phyloP scores from a whole-genome alignment of 2,329 filamentous ascomycete genomes.

The Aureobasidium namibiae region DNA sequence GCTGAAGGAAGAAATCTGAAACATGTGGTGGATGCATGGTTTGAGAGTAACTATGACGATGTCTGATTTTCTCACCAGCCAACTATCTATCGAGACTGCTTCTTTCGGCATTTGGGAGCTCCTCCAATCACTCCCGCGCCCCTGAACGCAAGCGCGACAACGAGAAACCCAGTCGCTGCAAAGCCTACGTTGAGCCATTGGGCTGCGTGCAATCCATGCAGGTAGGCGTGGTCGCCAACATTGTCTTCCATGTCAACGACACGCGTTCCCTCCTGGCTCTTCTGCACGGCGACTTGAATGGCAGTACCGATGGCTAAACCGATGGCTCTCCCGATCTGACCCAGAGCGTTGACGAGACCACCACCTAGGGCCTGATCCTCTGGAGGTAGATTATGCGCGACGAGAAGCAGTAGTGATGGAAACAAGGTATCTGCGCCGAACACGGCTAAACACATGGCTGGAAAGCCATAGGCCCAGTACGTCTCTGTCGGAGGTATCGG shows the following conservation, averaged over 20 bases:
- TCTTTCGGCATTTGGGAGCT: slow-evolving; percentile 1
- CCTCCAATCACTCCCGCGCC: slow-evolving; percentile 23
- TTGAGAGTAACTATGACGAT: neutral
- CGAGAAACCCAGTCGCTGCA: slow-evolving; percentile 25
- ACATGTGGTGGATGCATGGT: neutral
- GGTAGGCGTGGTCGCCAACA: slow-evolving; percentile 23
- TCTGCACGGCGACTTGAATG: slow-evolving; percentile 52
- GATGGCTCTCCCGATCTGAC: slow-evolving; percentile 58
- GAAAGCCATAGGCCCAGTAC: slow-evolving; percentile 61
- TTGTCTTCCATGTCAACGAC: slow-evolving; percentile 18
- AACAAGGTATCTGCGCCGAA: slow-evolving; percentile 60
- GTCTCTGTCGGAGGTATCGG: slow-evolving; percentile 53
- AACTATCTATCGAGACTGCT: neutral
- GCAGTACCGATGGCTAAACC: slow-evolving; percentile 58
- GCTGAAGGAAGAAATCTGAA: neutral
- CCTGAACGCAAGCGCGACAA: slow-evolving; percentile 27
- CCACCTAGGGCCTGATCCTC: slow-evolving; percentile 62
- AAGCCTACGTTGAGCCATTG: slow-evolving; percentile 34
- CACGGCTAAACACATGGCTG: slow-evolving; percentile 57
- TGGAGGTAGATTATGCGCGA: slow-evolving; percentile 51
- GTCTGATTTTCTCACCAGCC: neutral
- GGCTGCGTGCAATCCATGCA: slow-evolving; percentile 30
- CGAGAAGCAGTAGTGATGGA: slow-evolving; percentile 58
- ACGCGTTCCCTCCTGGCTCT: slow-evolving; percentile 25
- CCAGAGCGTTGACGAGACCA: slow-evolving; percentile 58